A percentile compares a stretch with the other conserved stretches of the same genome.
Conservation (phyloP, 2,329 filamentous ascomycete species). For the Lachnum nothofagi region DNA sequence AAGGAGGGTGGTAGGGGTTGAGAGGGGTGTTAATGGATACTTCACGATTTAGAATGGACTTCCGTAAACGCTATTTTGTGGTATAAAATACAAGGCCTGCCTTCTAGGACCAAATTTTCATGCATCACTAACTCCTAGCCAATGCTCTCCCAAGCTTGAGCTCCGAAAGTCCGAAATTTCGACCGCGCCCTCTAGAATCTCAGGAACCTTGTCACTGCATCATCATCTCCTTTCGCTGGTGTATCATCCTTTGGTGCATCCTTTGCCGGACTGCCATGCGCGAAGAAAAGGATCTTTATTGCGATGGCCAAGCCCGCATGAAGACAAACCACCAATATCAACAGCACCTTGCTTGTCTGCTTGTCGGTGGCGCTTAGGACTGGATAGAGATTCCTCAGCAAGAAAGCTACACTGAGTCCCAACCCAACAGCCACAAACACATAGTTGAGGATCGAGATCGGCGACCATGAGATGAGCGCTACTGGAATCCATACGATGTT, state of each 20-base stretch:
- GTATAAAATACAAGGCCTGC: background rate
- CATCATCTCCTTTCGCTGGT: slow-evolving; percentile 18
- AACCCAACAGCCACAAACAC: slow-evolving; percentile 86
- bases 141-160: background rate
- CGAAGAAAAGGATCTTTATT: slow-evolving; percentile 97
- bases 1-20: slow-evolving; percentile 17
- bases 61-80: background rate
- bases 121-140: background rate
- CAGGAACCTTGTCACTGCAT: background rate
- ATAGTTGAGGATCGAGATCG: slow-evolving; percentile 82
- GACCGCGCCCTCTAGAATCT: background rate
- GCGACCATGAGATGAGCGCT: slow-evolving; percentile 84
- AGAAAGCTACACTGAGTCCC: slow-evolving; percentile 73
- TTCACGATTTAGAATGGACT: background rate
- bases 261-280: slow-evolving; percentile 60
- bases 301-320: slow-evolving; percentile 88
- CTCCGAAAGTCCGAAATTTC: background rate
- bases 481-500: slow-evolving; percentile 98
- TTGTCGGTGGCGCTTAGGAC: slow-evolving; percentile 88
- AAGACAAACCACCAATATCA: slow-evolving; percentile 76
- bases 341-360: slow-evolving; percentile 81
- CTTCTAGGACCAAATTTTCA: background rate
- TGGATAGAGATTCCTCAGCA: slow-evolving; percentile 82
- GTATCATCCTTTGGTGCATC: slow-evolving; percentile 7
- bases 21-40: background rate